Conservation (phyloP, 305 asterid species). For the Fraxinus greggii region DNA sequence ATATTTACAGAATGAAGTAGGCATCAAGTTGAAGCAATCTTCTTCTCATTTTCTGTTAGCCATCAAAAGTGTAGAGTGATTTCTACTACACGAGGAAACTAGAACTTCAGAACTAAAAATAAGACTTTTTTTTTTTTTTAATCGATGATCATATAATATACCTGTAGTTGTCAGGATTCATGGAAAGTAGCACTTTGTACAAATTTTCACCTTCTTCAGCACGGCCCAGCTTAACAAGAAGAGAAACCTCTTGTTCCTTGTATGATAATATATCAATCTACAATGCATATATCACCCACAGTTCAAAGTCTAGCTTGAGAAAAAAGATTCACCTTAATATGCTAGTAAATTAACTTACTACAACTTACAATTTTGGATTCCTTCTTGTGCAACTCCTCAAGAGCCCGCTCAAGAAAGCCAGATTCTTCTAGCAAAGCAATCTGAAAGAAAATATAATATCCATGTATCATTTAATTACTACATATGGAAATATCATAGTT, state of each 20-base stretch:
- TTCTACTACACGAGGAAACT: not conserved
- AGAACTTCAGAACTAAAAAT: not conserved
- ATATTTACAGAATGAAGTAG: not conserved
- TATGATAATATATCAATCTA: constrained; percentile 49
- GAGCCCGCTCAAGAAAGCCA: constrained; percentile 82
- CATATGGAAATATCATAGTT: constrained; percentile 21
- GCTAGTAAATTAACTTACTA: constrained; percentile 15
- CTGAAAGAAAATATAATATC: constrained; percentile 41
- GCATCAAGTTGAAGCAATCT: not conserved
- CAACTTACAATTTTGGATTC: constrained; percentile 80
- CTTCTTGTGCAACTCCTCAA: constrained; percentile 83
- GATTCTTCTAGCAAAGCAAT: constrained; percentile 84
- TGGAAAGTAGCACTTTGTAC: constrained; percentile 42
- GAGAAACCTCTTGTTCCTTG: constrained; percentile 51
- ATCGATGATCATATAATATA: constrained; percentile 13
- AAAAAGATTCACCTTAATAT: constrained; percentile 1
- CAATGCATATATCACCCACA: constrained; percentile 13
- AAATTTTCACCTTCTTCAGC: constrained; percentile 47
- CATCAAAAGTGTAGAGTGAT: not conserved
- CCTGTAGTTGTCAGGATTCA: constrained; percentile 65
- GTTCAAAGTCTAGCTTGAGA: constrained; percentile 4
- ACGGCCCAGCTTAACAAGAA: constrained; percentile 45
- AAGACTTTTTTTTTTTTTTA: not conserved
- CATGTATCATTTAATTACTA: constrained; percentile 4
- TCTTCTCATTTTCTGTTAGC: not conserved